Base-by-base conservation (phyloP, 805 yeast genomes). In the Sugiyamaella floridensis region DNA sequence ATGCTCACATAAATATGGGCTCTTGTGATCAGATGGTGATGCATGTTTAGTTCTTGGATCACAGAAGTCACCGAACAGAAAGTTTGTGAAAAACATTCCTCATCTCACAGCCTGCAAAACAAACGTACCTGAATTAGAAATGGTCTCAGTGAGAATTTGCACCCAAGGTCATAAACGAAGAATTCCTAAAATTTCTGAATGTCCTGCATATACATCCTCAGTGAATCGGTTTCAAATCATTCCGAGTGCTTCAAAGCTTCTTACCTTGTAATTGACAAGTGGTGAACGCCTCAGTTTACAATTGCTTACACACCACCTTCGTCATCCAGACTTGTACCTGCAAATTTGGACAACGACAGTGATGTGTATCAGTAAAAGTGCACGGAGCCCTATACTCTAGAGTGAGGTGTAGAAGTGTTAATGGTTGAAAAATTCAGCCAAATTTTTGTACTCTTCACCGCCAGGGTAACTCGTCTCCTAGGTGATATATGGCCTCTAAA, bases 11-110 rank as follows among this genome's bases (percentile, higher is more conserved):
- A 43, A 50, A 47, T 29, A 11, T 34, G 51, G 49, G 52, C 52
- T 61, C 37, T 10, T 11, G 37, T 32, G 37, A 66, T 87, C 96
- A 88, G 96, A 85, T 88, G 96, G 96, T 88, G 95, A 88, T 88
- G 96, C 96, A 88, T 88, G 96, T 81, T 74, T 73, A 79, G 83
- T 86, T 86, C 72, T 72, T 32, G 37, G 37, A 85, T 93, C 83
- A 82, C 93, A 86, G 77, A 76, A 70, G 66, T 78, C 79, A 56
- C 66, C 65, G 59, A 63, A 59, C 64, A 57, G 55, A 58, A 53
- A 43, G 52, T 55, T 22, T 64, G 66, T 60, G 67, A 60, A 55
- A 22, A 53, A 56, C 48, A 47, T 55, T 59, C 66, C 62, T 56
- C 62, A 62, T 58, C 52, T 42, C 43, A 54, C 57, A 46, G 28